Evolutionary conservation across 2,329 filamentous ascomycete species (phyloP).

Genomic region (Penicillium sp.): DNA sequence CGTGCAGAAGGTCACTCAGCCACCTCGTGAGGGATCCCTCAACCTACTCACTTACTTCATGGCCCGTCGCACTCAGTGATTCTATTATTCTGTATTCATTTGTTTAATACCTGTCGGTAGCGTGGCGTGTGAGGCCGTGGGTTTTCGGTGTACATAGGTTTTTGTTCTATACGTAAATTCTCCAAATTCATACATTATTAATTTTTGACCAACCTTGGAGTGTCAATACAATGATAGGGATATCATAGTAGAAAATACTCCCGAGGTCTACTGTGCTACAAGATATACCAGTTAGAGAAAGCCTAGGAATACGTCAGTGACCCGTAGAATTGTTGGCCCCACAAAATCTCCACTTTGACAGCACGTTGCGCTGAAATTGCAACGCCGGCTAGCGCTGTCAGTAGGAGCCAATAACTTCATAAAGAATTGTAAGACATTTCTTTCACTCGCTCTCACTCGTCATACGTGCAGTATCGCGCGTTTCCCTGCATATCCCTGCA

Average conservation of each 20-base stretch:
- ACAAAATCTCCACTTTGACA: no score
- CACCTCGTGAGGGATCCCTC: conserved; percentile 32
- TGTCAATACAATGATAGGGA: no score
- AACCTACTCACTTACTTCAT: conserved; percentile 42
- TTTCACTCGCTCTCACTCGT: background rate
- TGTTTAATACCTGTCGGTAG: conserved; percentile 5
- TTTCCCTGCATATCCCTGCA: background rate
- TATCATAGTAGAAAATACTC: no score
- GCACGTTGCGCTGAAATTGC: no score
- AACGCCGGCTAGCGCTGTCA: no score
- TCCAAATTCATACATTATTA: background rate
- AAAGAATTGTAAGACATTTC: background rate
- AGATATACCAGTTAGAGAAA: no score
- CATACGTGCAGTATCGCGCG: background rate
- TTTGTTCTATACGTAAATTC: conserved; percentile 6
- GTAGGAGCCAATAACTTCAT: background rate
- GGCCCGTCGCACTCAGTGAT: conserved; percentile 25
- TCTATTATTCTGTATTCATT: background rate
- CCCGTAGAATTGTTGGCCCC: no score
- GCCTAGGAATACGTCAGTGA: no score
- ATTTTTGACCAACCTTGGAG: background rate
- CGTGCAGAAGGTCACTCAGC: conserved; percentile 32
- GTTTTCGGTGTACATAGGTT: conserved; percentile 7
- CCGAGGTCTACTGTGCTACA: no score
- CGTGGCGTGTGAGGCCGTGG: conserved; percentile 5